Evolutionary conservation across 2,329 filamentous ascomycete genomes (phyloP), one percentile per base, ranked within the genome.

Genomic region (Sporothrix brasiliensis): DNA sequence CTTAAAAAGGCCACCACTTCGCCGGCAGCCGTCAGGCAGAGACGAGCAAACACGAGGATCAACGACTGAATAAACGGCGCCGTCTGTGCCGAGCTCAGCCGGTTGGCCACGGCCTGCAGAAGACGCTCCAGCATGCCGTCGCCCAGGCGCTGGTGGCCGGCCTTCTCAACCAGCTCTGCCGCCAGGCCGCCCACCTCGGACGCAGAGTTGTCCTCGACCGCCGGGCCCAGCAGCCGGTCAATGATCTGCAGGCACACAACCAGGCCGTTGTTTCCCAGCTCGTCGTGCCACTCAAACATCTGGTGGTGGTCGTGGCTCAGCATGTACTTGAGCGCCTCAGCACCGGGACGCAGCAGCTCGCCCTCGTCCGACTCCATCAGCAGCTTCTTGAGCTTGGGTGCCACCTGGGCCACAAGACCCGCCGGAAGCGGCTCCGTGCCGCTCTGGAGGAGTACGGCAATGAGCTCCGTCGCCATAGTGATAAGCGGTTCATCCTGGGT

Each of bases 181-280:
- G 95, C 95, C 74, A 99, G 87, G 19, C 93, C 93, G 75, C 95
- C 95, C 56, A 99, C 94, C 81, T 99, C 94, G n/a, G 93, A 92
- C 5, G 94, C 95, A 21, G 93, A 92, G 76, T 94, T 93, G 76
- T 99, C 95, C 76, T 96, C 92, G n/a, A 98, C 90, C 1, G 86
- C 81, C 1, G 92, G 91, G 3, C 92, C 90, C 41, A 99, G 86
- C 4, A 99, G 86, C 63, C 94, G 92, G 78, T 97, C 95, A 73
- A 99, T 93, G 75, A 99, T 95, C 74, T 93, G 88, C 63, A 99
- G 86, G 71, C 93, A 92, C 41, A 97, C 90, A 79, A 98, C 94
- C 13, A 97, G 86, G 19, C 94, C 94, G 50, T 89, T 91, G 76
- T 93, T 92, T 53, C 92, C 91, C 58, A 86, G 88, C 74, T 90